These are phyloP conservation scores for Aureobasidium musti DNA, from an alignment of 2,329 filamentous ascomycete genomes.

Conservation along the genomic window DNA sequence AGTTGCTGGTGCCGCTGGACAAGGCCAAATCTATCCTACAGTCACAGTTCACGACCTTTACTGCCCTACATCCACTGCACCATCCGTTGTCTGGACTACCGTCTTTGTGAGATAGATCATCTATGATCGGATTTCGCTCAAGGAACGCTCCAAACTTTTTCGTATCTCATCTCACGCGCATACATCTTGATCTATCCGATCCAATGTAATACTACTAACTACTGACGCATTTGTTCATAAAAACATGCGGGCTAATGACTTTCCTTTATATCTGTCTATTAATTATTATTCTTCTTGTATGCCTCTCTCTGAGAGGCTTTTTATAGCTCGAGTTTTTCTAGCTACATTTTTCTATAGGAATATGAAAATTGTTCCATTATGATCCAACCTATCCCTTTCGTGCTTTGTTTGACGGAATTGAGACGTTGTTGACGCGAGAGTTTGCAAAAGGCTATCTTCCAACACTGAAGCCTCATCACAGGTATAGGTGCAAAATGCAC, in stretches of 20 bases:
- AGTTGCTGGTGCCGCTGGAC: slow-evolving; percentile 1
- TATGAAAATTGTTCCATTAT: too few relatives aligned
- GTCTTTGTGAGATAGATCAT: neutral
- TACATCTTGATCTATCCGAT: too few relatives aligned
- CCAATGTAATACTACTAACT: slow-evolving; percentile 9
- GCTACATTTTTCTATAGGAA: neutral
- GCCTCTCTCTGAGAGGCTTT: neutral
- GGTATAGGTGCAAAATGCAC: too few relatives aligned
- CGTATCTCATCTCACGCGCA: neutral
- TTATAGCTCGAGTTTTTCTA: neutral
- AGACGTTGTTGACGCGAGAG: too few relatives aligned
- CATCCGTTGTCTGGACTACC: neutral
- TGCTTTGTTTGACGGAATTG: too few relatives aligned
- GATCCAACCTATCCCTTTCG: too few relatives aligned
- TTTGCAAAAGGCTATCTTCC: too few relatives aligned
- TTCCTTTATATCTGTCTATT: neutral
- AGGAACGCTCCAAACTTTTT: neutral
- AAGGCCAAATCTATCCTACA: neutral
- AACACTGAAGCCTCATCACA: too few relatives aligned
- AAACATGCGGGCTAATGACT: neutral
- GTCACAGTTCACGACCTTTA: slow-evolving; percentile 34
- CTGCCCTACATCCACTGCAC: slow-evolving; percentile 39
- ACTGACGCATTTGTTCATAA: too few relatives aligned
- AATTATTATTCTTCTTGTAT: neutral
- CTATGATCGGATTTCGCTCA: neutral